Base-by-base conservation (phyloP, 805 yeast species). In the Candida oleophila region DNA sequence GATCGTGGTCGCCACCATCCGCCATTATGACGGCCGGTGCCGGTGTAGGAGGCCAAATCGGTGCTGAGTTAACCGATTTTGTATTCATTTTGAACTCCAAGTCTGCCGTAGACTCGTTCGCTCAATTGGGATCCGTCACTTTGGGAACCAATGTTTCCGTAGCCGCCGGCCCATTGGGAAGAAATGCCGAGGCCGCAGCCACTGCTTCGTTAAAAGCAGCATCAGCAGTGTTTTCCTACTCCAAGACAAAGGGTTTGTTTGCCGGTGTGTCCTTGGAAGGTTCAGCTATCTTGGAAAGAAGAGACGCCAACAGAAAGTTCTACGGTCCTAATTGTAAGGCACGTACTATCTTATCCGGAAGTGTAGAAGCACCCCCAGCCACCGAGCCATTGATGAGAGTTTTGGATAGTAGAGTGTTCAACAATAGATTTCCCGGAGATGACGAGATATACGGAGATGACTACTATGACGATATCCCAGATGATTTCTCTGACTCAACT, bases 181-280 rank as follows among this genome's bases (percentile, higher is more conserved):
- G 99, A 69, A 90, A 88, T 57, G 99, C 97, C 2, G 99, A 92
- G 68, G 97, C 96, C 42, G 96, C 95, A 15, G 98, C 96, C 18
- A 80, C 95, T 22, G 98, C 97, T 1, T 89, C 97, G 3, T 67
- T 89, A 47, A 85, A 85, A 56, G 77, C 85, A 44, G 94, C 90
- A 3, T 88, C 97, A 3, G 96, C 98, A 4, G 85, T 92, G 15
- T 92, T 92, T 63, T 74, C 97, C 1, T 92, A 94, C 69, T 89
- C 97, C 11, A 92, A 94, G 67, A 90, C 97, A 3, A 92, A 94
- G 66, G 99, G 99, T 52, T 76, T 94, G 42, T 92, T 89, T 69
- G 99, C 99, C 0, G 99, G 99, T 61, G 95, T 92, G 16, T 92
- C 98, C 1, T 78, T 92, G 44, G 99, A 92, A 70, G 99, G 99